phyloP scores from a whole-genome alignment of 345 rosid species.

The Gossypium turneri region DNA sequence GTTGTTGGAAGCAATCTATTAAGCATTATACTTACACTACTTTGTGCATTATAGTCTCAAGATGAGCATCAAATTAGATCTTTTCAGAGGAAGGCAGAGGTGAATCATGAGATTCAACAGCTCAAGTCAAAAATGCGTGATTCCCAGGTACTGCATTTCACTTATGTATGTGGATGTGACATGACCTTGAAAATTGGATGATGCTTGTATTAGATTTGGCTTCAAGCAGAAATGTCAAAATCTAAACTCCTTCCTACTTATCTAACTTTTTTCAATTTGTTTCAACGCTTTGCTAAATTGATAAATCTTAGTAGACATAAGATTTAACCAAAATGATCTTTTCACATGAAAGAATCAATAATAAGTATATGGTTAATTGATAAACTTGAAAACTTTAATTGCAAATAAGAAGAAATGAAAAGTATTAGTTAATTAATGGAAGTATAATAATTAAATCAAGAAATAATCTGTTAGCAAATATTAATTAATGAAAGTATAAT shows the following conservation, averaged over 20 bases:
- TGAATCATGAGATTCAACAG: slow-evolving; percentile 92
- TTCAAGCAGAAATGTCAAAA: background rate
- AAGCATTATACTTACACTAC: background rate
- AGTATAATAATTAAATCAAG: background rate
- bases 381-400: background rate
- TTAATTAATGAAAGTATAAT: background rate
- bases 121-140: slow-evolving; percentile 93
- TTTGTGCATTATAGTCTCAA: slow-evolving; percentile 54
- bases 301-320: background rate
- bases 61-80: slow-evolving; percentile 73
- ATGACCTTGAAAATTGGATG: background rate
- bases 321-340: background rate
- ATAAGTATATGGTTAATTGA: background rate
- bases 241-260: background rate
- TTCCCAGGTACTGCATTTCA: slow-evolving; percentile 67
- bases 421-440: background rate
- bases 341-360: background rate
- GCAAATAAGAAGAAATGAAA: background rate
- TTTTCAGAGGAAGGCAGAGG: slow-evolving; percentile 87
- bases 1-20: slow-evolving; percentile 16
- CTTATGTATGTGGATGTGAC: slow-evolving; percentile 12
- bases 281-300: background rate
- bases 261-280: background rate
- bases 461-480: background rate
- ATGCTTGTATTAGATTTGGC: background rate